These are phyloP conservation scores for Naganishia liquefaciens DNA, from an alignment of 1,284 basidiomycete species.

Conservation along the genomic window DNA sequence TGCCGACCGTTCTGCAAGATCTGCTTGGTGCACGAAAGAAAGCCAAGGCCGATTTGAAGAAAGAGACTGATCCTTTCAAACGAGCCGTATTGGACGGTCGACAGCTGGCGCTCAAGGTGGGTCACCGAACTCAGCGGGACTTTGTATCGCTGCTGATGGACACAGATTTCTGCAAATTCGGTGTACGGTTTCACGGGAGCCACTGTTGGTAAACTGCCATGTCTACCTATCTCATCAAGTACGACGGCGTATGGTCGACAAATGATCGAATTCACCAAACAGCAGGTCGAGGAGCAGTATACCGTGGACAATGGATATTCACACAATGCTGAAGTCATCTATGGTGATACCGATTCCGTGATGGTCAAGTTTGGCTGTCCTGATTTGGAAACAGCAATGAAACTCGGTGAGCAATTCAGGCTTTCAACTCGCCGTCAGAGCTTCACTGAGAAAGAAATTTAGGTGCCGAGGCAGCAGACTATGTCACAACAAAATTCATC, in stretches of 20 bases:
- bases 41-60: constrained; percentile 89
- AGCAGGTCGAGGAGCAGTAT: constrained; percentile 85
- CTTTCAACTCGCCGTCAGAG: background rate
- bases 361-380: constrained; percentile 93
- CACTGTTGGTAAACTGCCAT: constrained; percentile 90
- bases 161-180: constrained; percentile 90
- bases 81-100: constrained; percentile 91
- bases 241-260: constrained; percentile 90
- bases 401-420: constrained; percentile 64
- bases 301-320: constrained; percentile 78
- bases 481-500: constrained; percentile 88
- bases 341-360: constrained; percentile 96
- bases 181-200: constrained; percentile 97
- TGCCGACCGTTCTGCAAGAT: constrained; percentile 90
- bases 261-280: constrained; percentile 95
- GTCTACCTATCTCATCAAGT: constrained; percentile 89
- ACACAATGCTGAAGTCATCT: constrained; percentile 87
- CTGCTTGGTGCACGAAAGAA: constrained; percentile 85
- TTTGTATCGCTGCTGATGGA: background rate
- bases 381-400: constrained; percentile 82
- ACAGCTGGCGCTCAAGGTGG: constrained; percentile 86
- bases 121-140: constrained; percentile 27
- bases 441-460: background rate
- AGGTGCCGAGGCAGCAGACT: constrained; percentile 91
- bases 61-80: constrained; percentile 91